phyloP scores from a whole-genome alignment of 2,329 filamentous ascomycete species.

The Thermoascus crustaceus region DNA sequence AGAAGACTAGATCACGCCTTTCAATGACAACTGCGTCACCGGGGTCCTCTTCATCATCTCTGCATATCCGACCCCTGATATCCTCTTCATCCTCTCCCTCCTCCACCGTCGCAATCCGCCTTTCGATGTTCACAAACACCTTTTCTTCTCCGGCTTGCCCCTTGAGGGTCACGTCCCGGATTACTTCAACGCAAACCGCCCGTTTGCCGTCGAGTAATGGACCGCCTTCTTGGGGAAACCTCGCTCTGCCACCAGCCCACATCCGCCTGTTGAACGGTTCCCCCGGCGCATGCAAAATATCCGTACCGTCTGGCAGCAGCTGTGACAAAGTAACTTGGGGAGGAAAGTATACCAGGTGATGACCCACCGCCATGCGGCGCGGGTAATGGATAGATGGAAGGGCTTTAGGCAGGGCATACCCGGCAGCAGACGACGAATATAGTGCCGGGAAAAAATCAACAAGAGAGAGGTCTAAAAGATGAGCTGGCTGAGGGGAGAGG shows the following conservation, averaged over 20 bases:
- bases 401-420: slow-evolving; percentile 17
- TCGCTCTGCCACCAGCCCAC: slow-evolving; percentile 76
- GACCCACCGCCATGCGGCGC: slow-evolving; percentile 41
- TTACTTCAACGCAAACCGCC: slow-evolving; percentile 39
- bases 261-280: slow-evolving; percentile 65
- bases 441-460: slow-evolving; percentile 43
- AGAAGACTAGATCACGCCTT: slow-evolving; percentile 55
- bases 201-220: slow-evolving; percentile 27
- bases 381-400: slow-evolving; percentile 27
- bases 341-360: slow-evolving; percentile 86
- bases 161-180: slow-evolving; percentile 42
- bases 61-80: slow-evolving; percentile 37
- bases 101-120: slow-evolving; percentile 38
- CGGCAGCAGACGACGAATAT: slow-evolving; percentile 14
- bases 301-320: slow-evolving; percentile 76
- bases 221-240: slow-evolving; percentile 36
- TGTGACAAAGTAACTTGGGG: slow-evolving; percentile 52
- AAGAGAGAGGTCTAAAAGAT: slow-evolving; percentile 58
- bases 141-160: slow-evolving; percentile 47
- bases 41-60: slow-evolving; percentile 33
- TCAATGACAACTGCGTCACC: slow-evolving; percentile 46
- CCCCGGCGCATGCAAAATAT: slow-evolving; percentile 68
- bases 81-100: slow-evolving; percentile 26
- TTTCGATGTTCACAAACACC: slow-evolving; percentile 54
- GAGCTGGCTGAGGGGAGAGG: slow-evolving; percentile 53